Base-by-base conservation (phyloP, 2,329 filamentous ascomycete species). In the Aspergillus ochraceus region DNA sequence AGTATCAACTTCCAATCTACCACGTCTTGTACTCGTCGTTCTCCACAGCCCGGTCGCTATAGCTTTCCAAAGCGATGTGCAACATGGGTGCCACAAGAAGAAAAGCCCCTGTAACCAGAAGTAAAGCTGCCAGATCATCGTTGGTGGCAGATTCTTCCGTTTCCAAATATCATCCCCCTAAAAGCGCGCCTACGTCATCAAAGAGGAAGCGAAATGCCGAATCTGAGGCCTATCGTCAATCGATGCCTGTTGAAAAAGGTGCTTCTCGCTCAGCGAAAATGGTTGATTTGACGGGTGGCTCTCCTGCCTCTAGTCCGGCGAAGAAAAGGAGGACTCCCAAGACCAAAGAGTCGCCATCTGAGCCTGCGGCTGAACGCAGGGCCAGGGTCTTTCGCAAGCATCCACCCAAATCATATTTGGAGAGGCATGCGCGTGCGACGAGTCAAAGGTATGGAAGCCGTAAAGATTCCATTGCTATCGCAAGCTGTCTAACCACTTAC, bases 341-440 rank as follows among this genome's bases (percentile, higher is more conserved):
- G 50, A 42, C 29, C 20, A 59, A 62, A 47, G 57, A 61, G 56
- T 54, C 60, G 19, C 46, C 61, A 30, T 70, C 71, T 19, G 47
- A 50, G 32, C 47, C 58, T 10, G 22, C 45, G 4, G 54, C 52
- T 30, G 80, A 82, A 64, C 77, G 76, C 56, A 74, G 78, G 46
- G 65, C 76, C 12, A 77, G 73, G 49, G 63, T 68, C 29, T 81
- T 78, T 61, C 74, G 81, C 32, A 63, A 69, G 6, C 71, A 76
- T 32, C 68, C 83, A 30, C 82, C 84, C 4, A 66, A 72, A 19
- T 73, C 74, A 1, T 86, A 81, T 68, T 63, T 79, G 2, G 74
- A 79, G 20, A 77, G 83, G 59, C 75, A 84, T 12, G 70, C 73
- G 3, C 79, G 84, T 52, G 83, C 83, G 4, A 70, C 72, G 24